Percentiles rank a stretch among this genome's conserved stretches.
phyloP scores from a whole-genome alignment of 116 monocot species.

The Trichopus zeylanicus region DNA sequence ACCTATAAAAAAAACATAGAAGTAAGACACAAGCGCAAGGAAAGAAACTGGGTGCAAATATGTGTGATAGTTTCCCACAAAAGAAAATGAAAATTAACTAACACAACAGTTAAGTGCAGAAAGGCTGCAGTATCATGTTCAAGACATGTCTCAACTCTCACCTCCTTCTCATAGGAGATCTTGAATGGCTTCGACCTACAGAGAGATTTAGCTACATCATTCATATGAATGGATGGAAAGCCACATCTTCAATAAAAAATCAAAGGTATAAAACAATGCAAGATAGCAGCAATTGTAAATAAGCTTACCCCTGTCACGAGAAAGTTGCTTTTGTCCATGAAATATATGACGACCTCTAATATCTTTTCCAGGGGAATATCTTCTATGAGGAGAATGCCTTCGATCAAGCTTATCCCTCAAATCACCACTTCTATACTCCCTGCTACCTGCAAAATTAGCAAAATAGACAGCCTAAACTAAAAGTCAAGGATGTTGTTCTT shows the following conservation, averaged over 20 bases:
- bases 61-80: too few relatives aligned
- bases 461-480: not conserved
- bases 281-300: not conserved
- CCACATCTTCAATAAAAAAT: not conserved
- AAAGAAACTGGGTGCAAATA: too few relatives aligned
- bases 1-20: too few relatives aligned
- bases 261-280: not conserved
- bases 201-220: slow-evolving; percentile 6
- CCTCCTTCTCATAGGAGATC: slow-evolving; percentile 57
- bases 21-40: too few relatives aligned
- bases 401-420: slow-evolving; percentile 82
- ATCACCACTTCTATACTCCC: slow-evolving; percentile 65
- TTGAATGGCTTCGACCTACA: slow-evolving; percentile 73
- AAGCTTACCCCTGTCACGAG: slow-evolving; percentile 55
- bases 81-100: not conserved
- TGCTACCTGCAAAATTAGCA: slow-evolving; percentile 45
- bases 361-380: slow-evolving; percentile 76
- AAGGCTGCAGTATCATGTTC: not conserved
- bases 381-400: slow-evolving; percentile 66
- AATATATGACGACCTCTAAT: slow-evolving; percentile 43
- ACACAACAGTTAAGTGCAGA: not conserved
- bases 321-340: slow-evolving; percentile 33
- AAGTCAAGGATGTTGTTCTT: not conserved
- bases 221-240: not conserved
- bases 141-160: slow-evolving; percentile 16